A percentile compares a stretch with the other conserved stretches of the same genome.
These are phyloP conservation scores for Solanum arcanum DNA, from an alignment of 257 asterid species.

Conservation along the genomic window DNA sequence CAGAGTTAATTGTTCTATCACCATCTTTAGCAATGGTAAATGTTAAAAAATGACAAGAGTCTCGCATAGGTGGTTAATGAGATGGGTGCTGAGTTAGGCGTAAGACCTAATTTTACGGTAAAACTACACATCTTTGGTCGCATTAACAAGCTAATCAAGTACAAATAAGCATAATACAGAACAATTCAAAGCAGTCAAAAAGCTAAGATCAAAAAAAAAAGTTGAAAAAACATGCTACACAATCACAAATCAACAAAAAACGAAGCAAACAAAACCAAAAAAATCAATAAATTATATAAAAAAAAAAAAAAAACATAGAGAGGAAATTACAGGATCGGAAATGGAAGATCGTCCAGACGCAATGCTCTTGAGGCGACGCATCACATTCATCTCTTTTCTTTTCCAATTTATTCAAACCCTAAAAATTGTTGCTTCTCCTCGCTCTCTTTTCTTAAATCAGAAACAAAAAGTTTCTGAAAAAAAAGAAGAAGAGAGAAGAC, in stretches of 20 bases:
- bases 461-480: not conserved
- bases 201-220: not conserved
- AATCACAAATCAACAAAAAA: not conserved
- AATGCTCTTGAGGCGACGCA: conserved; percentile 98
- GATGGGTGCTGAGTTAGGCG: too few relatives aligned
- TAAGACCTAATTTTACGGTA: too few relatives aligned
- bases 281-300: not conserved
- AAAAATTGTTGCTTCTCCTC: not conserved
- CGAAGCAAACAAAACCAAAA: not conserved
- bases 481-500: not conserved
- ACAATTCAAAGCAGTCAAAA: not conserved
- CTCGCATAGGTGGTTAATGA: too few relatives aligned
- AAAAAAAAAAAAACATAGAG: not conserved
- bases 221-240: not conserved
- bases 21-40: too few relatives aligned
- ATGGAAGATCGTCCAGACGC: conserved; percentile 91
- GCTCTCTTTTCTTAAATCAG: not conserved
- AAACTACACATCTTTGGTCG: not conserved
- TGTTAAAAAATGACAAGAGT: too few relatives aligned
- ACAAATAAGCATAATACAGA: not conserved
- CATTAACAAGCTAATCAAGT: not conserved
- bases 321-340: conserved; percentile 76
- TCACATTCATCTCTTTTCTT: conserved; percentile 53
- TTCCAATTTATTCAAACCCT: not conserved
- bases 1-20: too few relatives aligned